Evolutionary conservation across 148 eudicot genomes (phyloP).

Genomic region (Cornus controversa): DNA sequence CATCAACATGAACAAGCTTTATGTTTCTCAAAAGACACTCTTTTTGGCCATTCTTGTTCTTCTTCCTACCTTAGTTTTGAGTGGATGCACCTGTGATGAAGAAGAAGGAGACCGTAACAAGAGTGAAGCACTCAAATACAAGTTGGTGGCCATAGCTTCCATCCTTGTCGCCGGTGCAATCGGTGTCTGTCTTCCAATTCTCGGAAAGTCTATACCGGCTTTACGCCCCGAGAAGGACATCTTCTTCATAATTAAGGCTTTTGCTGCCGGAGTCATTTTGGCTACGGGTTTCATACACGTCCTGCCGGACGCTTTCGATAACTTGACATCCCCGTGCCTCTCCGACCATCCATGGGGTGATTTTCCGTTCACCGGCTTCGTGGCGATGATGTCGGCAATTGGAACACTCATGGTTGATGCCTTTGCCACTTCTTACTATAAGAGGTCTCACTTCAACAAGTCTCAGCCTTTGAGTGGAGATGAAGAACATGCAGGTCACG

Average conservation of each 20-base stretch:
- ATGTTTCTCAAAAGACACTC: too few relatives aligned
- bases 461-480: not conserved
- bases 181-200: conserved; percentile 38
- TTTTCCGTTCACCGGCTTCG: conserved; percentile 40
- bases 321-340: conserved; percentile 38
- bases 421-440: conserved; percentile 35
- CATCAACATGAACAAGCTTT: too few relatives aligned
- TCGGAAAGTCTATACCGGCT: conserved; percentile 32
- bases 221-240: conserved; percentile 33
- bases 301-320: conserved; percentile 43
- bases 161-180: conserved; percentile 36
- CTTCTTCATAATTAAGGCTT: conserved; percentile 36
- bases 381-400: conserved; percentile 37
- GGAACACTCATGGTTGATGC: conserved; percentile 51
- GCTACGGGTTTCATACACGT: conserved; percentile 55
- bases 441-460: conserved; percentile 11
- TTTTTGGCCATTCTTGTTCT: too few relatives aligned
- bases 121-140: conserved; percentile 7
- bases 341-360: conserved; percentile 36
- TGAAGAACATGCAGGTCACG: conserved; percentile 7
- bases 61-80: too few relatives aligned
- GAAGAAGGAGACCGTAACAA: not conserved
- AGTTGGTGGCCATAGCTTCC: conserved; percentile 27
- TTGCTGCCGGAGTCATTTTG: conserved; percentile 50
- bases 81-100: not conserved